phyloP scores from a whole-genome alignment of 2,329 filamentous ascomycete genomes.

The Lasiodiplodia sp. region DNA sequence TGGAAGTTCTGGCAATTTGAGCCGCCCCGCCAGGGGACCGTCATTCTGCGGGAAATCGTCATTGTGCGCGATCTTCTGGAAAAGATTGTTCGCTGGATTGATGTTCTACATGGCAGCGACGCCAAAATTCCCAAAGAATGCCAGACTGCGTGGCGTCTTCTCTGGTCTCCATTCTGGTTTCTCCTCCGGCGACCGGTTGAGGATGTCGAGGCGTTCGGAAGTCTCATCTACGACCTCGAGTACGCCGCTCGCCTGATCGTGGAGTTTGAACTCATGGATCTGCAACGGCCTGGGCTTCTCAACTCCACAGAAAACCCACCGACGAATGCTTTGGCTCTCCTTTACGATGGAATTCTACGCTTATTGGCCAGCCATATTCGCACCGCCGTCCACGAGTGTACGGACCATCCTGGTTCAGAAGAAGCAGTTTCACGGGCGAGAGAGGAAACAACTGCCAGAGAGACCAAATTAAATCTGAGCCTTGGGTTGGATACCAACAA shows the following conservation, averaged over 20 bases:
- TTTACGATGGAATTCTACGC: background rate
- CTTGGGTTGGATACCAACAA: no score
- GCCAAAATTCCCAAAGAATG: background rate
- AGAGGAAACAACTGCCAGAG: no score
- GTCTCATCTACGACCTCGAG: background rate
- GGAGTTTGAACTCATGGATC: background rate
- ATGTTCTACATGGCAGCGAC: background rate
- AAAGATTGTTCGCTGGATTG: background rate
- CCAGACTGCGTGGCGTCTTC: background rate
- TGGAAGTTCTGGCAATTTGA: background rate
- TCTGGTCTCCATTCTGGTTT: background rate
- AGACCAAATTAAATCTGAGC: no score
- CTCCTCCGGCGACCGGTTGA: background rate
- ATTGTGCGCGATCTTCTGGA: conserved; percentile 2
- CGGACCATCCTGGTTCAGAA: no score
- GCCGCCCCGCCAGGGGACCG: background rate
- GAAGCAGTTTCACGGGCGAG: no score
- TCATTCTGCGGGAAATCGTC: background rate
- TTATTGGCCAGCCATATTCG: no score
- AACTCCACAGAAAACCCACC: background rate
- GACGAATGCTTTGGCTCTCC: background rate
- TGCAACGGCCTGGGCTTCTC: no score
- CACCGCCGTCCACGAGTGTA: no score
- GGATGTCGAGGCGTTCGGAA: background rate
- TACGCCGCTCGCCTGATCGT: background rate